phyloP scores from a whole-genome alignment of 805 yeast genomes.

The Ogataea chonburiensis region DNA sequence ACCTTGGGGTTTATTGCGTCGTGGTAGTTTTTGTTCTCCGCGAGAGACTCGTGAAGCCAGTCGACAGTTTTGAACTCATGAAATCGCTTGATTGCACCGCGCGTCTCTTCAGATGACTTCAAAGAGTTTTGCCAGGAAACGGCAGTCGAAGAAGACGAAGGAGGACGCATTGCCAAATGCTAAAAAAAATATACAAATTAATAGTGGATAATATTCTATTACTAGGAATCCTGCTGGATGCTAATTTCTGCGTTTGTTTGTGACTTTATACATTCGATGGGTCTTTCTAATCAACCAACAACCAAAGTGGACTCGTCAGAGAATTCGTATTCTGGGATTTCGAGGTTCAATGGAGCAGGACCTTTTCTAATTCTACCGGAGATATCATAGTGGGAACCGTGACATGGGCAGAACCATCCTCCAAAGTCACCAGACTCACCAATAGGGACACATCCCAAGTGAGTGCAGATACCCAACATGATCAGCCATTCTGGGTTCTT shows the following conservation, averaged over 20 bases:
- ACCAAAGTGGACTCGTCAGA: constrained; percentile 72
- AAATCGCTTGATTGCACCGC: constrained; percentile 44
- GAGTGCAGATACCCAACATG: constrained; percentile 99
- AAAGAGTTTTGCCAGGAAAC: constrained; percentile 27
- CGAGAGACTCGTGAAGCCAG: constrained; percentile 62
- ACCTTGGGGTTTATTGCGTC: constrained; percentile 20
- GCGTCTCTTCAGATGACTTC: constrained; percentile 15
- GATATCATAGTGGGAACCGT: constrained; percentile 99
- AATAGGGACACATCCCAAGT: constrained; percentile 99
- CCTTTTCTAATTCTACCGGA: constrained; percentile 99
- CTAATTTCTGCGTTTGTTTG: constrained; percentile 15
- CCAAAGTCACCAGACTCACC: constrained; percentile 99
- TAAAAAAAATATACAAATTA: too few relatives aligned
- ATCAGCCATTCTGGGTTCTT: constrained; percentile 97
- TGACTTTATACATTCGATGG: constrained; percentile 15
- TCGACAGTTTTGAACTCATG: constrained; percentile 66
- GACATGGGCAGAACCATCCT: constrained; percentile 99
- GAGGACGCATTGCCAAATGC: constrained; percentile 6
- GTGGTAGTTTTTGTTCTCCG: constrained; percentile 40
- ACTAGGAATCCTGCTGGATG: constrained; percentile 12
- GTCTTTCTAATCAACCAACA: constrained; percentile 80
- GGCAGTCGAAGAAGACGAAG: constrained; percentile 11
- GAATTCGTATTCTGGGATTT: constrained; percentile 89
- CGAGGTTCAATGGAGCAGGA: constrained; percentile 99
- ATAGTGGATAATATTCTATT: constrained; percentile 13